Conservation (phyloP, 116 monocot genomes). For the Cymodocea nodosa region DNA sequence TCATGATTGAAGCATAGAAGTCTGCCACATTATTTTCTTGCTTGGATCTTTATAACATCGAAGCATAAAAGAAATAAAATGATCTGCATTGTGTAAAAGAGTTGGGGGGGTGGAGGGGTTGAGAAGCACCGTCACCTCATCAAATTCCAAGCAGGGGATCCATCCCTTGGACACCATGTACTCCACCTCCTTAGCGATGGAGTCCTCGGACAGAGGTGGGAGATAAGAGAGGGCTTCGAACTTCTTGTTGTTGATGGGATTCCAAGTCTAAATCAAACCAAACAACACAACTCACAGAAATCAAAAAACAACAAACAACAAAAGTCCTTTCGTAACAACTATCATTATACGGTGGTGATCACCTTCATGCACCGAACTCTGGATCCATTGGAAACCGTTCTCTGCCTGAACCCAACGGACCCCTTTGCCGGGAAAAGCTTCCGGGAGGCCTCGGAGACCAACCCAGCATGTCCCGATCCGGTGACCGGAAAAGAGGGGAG, state of each 20-base stretch:
- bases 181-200: conserved; percentile 60
- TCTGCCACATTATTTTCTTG: no score
- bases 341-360: neutral
- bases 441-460: conserved; percentile 4
- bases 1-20: no score
- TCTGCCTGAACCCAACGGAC: conserved; percentile 6
- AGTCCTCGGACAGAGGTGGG: conserved; percentile 60
- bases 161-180: conserved; percentile 59
- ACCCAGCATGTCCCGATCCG: neutral
- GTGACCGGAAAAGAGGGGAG: neutral
- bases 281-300: neutral
- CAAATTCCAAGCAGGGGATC: conserved; percentile 81
- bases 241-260: conserved; percentile 70
- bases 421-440: conserved; percentile 20
- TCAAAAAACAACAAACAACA: neutral
- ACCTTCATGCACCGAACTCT: conserved; percentile 68
- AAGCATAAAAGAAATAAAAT: neutral
- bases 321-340: neutral
- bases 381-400: conserved; percentile 40
- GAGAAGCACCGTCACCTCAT: conserved; percentile 30
- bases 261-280: conserved; percentile 43
- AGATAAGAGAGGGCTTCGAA: conserved; percentile 72
- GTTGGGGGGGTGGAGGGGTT: no score
- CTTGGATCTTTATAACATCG: no score
- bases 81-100: neutral